Evolutionary conservation across 2,329 filamentous ascomycete species (phyloP).

Genomic region (Incumbomyces lentus): DNA sequence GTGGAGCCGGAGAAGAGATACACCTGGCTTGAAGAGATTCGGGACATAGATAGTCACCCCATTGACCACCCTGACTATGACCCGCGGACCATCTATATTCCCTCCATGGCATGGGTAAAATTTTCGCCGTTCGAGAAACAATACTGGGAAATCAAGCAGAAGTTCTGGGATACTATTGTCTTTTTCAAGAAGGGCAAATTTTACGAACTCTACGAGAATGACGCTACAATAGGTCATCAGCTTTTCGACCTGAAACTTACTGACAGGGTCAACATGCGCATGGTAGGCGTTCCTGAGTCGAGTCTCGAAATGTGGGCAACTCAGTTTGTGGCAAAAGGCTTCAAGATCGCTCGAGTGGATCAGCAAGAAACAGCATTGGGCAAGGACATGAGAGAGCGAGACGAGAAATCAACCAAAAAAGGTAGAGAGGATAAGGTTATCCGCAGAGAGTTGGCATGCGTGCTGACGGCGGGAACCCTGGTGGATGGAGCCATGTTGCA

Average conservation of each 20-base stretch:
- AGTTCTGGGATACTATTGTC: constrained; percentile 92
- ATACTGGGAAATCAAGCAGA: constrained; percentile 98
- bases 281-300: constrained; percentile 95
- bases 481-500: constrained; percentile 96
- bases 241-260: constrained; percentile 96
- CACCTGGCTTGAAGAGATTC: constrained; percentile 75
- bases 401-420: constrained; percentile 42
- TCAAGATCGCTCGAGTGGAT: constrained; percentile 92
- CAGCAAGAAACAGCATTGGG: constrained; percentile 92
- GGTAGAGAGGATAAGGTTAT: constrained; percentile 88
- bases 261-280: constrained; percentile 97
- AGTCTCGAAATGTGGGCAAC: constrained; percentile 96
- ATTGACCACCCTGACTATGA: constrained; percentile 80
- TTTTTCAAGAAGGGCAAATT: constrained; percentile 99
- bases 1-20: constrained; percentile 80
- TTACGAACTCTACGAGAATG: constrained; percentile 96
- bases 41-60: constrained; percentile 73
- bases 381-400: constrained; percentile 97
- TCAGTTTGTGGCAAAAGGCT: constrained; percentile 95
- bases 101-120: constrained; percentile 63
- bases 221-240: constrained; percentile 91
- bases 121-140: constrained; percentile 96
- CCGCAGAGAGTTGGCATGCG: constrained; percentile 75
- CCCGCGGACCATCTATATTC: constrained; percentile 80
- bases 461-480: constrained; percentile 83